phyloP scores from a whole-genome alignment of 805 yeast species.

The Sugiyamaella americana region DNA sequence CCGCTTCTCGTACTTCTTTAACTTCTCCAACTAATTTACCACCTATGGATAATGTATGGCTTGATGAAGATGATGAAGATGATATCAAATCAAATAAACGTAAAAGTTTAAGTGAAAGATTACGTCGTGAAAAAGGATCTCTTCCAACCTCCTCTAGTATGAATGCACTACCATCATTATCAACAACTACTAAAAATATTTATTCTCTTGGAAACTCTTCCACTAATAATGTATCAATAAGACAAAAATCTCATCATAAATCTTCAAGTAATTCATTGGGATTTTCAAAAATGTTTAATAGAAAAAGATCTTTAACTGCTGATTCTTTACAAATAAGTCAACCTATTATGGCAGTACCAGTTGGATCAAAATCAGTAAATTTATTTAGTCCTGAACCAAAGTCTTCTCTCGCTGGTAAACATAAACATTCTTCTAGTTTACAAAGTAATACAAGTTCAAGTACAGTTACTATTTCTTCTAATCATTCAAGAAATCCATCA shows the following conservation, averaged over 20 bases:
- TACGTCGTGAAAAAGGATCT: not conserved
- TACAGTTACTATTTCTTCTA: not conserved
- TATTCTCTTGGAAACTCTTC: not conserved
- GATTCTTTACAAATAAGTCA: not conserved
- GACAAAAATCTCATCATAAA: not conserved
- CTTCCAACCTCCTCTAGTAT: not conserved
- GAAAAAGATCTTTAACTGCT: not conserved
- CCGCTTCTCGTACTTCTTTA: slow-evolving; percentile 1
- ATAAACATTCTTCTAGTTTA: not conserved
- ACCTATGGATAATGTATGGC: slow-evolving; percentile 24
- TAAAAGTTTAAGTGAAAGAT: not conserved
- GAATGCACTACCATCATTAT: not conserved
- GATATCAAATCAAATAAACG: slow-evolving; percentile 4
- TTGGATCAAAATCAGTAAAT: not conserved
- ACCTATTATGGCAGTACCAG: not conserved
- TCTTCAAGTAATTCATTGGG: not conserved
- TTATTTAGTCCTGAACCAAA: not conserved
- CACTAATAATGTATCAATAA: not conserved
- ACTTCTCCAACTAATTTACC: slow-evolving; percentile 10
- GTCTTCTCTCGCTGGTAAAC: not conserved
- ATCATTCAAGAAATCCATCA: not conserved
- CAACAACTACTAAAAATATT: not conserved
- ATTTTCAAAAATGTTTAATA: not conserved
- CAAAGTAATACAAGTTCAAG: not conserved
- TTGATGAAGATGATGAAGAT: slow-evolving; percentile 22